Evolutionary conservation across 768 basidiomycete genomes (phyloP), one percentile per base, ranked within the genome.

Genomic region (Mycena capillaripes): DNA sequence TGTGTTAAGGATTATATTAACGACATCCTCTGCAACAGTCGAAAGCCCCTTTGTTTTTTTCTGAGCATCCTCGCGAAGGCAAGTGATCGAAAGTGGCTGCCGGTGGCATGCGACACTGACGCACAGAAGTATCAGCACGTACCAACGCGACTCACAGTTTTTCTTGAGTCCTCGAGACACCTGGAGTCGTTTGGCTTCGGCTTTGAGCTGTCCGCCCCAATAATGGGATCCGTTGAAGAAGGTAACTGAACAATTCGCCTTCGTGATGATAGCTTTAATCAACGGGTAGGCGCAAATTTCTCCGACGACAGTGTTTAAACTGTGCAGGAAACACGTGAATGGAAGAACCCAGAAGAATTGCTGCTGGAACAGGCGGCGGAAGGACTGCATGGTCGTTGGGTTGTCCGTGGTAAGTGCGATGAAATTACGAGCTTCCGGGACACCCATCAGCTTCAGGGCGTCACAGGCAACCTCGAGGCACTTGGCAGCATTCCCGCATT

Each of bases 361-460:
- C 12, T 58, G 25, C 44, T 75, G 44, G 25, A 75, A 78, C 23
- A 77, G 75, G 19, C 63, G 21, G 8, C 73, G 50, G 40, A 79
- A 81, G 5, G 78, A 40, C 52, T 77, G 76, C 82, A 83, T 83
- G 0, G 76, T 74, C 1, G 77, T 80, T 14, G 82, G 81, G 69
- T 82, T 82, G 62, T 83, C 80, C 0, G 80, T 83, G 9, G 75
- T 78, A 1, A 74, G 17, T 2, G 79, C 78, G 66, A 81, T 75
- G 34, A 82, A 42, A 46, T 74, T 76, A 10, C 46, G 32, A 2
- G 55, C 72, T 66, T 79, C 71, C 2, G 62, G 62, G 12, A 75
- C 25, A 4, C 64, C 77, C 76, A 78, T 81, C 8, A 36, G 69
- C 19, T 70, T 12, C 29, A 79, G 50, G 6, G 76, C 77, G 7